phyloP scores from a whole-genome alignment of 208 protist species.

The Novymonas esmeraldas region DNA sequence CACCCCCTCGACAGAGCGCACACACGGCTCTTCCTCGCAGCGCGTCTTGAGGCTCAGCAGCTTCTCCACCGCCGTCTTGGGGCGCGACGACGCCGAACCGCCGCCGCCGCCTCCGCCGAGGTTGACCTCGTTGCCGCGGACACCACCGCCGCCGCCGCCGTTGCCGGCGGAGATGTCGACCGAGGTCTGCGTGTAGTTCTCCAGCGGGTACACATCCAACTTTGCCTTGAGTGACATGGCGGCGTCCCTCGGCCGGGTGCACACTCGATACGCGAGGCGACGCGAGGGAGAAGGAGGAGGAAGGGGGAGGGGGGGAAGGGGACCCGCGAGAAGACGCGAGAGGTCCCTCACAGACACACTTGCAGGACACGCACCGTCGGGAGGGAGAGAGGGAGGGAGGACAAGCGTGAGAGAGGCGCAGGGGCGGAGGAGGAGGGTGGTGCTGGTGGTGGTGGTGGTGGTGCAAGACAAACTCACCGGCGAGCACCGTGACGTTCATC shows the following conservation, averaged over 20 bases:
- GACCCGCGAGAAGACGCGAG: too few relatives aligned
- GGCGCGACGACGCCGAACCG: constrained; percentile 28
- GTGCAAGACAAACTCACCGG: too few relatives aligned
- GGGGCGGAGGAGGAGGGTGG: too few relatives aligned
- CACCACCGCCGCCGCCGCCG: constrained; percentile 28
- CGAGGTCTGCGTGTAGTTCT: constrained; percentile 61
- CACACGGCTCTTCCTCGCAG: constrained; percentile 79
- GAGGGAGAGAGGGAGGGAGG: too few relatives aligned
- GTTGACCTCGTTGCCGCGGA: constrained; percentile 24
- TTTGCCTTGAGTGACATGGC: constrained; percentile 72
- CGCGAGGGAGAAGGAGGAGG: neutral
- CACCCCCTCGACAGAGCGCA: constrained; percentile 91
- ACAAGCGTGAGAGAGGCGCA: too few relatives aligned
- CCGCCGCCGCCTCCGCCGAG: neutral
- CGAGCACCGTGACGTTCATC: too few relatives aligned
- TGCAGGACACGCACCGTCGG: too few relatives aligned
- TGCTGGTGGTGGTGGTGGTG: too few relatives aligned
- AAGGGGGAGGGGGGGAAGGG: neutral
- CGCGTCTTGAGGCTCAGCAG: constrained; percentile 79
- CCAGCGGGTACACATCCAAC: constrained; percentile 83
- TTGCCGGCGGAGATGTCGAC: constrained; percentile 29
- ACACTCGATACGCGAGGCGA: neutral
- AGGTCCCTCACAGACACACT: too few relatives aligned
- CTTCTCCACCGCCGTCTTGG: constrained; percentile 78
- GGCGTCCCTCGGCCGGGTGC: neutral